phyloP scores from a whole-genome alignment of 768 basidiomycete genomes.

The Mycena alexandri region DNA sequence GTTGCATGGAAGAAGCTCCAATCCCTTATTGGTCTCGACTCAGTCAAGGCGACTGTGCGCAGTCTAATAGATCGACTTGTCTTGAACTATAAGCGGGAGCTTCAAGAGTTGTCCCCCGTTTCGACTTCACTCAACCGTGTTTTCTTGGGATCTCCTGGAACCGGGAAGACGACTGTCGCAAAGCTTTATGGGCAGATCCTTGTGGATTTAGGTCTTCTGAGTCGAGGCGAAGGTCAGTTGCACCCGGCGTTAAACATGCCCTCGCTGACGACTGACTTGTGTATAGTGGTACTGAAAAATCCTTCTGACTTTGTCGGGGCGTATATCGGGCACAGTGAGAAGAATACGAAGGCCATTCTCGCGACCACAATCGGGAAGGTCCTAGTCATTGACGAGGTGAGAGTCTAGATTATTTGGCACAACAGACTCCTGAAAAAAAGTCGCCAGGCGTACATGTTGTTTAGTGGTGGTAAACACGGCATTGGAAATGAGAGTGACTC shows the following conservation, averaged over 20 bases:
- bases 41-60: constrained; percentile 67
- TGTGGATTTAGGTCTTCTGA: constrained; percentile 70
- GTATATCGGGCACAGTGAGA: constrained; percentile 70
- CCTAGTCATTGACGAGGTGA: constrained; percentile 77
- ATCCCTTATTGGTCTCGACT: constrained; percentile 61
- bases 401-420: not conserved
- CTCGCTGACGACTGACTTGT: not conserved
- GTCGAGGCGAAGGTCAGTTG: constrained; percentile 74
- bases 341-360: constrained; percentile 73
- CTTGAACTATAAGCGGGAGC: constrained; percentile 70
- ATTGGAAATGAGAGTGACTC: constrained; percentile 53
- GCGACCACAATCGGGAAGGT: constrained; percentile 72
- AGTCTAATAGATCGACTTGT: constrained; percentile 61
- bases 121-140: constrained; percentile 71
- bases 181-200: constrained; percentile 75
- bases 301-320: constrained; percentile 75
- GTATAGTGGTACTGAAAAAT: constrained; percentile 71
- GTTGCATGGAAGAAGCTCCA: constrained; percentile 66
- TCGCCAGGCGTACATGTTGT: constrained; percentile 76
- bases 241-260: not conserved
- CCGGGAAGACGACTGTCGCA: constrained; percentile 79
- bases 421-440: not conserved
- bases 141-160: constrained; percentile 77
- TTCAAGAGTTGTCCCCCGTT: constrained; percentile 65
- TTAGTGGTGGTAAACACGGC: constrained; percentile 51